A percentile compares a stretch with the other conserved stretches of the same genome.
Evolutionary conservation across 148 eudicot genomes (phyloP).

Genomic region (Rhododendron williamsianum): DNA sequence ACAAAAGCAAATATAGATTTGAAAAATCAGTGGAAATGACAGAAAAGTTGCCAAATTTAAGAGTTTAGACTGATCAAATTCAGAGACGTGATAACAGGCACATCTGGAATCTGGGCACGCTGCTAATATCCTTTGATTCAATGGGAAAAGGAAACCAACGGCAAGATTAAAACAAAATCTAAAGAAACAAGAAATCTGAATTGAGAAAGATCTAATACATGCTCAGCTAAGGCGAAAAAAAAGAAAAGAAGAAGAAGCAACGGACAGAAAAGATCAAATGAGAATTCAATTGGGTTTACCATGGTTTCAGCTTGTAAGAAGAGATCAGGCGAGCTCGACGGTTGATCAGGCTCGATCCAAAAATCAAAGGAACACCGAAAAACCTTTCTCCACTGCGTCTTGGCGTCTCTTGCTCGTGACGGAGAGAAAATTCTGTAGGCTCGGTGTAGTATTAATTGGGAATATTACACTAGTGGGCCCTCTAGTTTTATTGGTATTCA

Average conservation of each 20-base stretch:
- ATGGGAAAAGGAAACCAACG: not conserved
- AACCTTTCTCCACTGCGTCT: not conserved
- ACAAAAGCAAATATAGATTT: not conserved
- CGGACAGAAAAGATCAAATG: not conserved
- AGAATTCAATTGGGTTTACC: conserved; percentile 10
- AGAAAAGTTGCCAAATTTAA: not conserved
- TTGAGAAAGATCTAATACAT: not conserved
- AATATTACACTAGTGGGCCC: not conserved
- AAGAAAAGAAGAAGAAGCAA: not conserved
- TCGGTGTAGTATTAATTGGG: not conserved
- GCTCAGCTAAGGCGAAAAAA: not conserved
- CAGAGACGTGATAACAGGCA: not conserved
- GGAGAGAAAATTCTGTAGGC: not conserved
- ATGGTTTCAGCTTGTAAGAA: conserved; percentile 4
- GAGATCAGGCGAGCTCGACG: not conserved
- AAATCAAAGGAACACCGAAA: not conserved
- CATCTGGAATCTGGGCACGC: not conserved
- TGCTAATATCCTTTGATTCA: not conserved
- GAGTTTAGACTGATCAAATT: not conserved
- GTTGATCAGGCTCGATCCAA: not conserved
- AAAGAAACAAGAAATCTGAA: not conserved
- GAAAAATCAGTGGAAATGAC: not conserved
- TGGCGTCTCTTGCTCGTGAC: not conserved
- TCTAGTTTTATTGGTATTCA: not conserved
- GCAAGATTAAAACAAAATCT: not conserved